Percentiles rank a stretch among this genome's conserved stretches.
phyloP scores from a whole-genome alignment of 1,139 yeast genomes.

The Scheffersomyces quercinus region DNA sequence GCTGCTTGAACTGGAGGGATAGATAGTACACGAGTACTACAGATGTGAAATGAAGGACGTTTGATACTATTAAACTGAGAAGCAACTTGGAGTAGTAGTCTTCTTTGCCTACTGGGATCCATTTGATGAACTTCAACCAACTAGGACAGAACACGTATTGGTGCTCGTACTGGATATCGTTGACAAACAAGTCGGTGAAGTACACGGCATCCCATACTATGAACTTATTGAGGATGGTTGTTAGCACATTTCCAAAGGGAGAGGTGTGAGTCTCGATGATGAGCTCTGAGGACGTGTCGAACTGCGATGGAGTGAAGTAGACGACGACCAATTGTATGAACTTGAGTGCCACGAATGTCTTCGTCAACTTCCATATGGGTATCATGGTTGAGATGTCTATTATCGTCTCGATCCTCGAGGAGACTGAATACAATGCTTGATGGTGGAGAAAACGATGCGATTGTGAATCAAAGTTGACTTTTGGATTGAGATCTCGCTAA shows the following conservation, averaged over 20 bases:
- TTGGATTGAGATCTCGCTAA: too few relatives aligned
- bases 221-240: conserved; percentile 44
- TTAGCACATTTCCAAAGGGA: conserved; percentile 4
- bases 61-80: conserved; percentile 48
- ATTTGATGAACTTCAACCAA: conserved; percentile 62
- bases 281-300: conserved; percentile 42
- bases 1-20: conserved; percentile 31
- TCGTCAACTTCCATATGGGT: conserved; percentile 11
- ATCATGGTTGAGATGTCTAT: neutral
- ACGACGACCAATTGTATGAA: conserved; percentile 30
- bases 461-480: too few relatives aligned
- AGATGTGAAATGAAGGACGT: conserved; percentile 53
- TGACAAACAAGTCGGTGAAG: conserved; percentile 57
- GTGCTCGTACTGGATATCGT: conserved; percentile 68
- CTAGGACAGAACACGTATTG: conserved; percentile 86
- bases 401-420: too few relatives aligned
- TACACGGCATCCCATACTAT: conserved; percentile 88
- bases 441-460: too few relatives aligned
- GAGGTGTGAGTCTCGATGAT: conserved; percentile 14
- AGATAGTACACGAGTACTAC: conserved; percentile 51
- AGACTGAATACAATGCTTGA: too few relatives aligned
- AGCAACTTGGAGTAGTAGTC: conserved; percentile 47
- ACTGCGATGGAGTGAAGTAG: conserved; percentile 33
- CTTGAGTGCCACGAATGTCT: conserved; percentile 28
- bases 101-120: conserved; percentile 16